These are phyloP conservation scores for Salix udensis DNA, from an alignment of 345 rosid species.

Conservation along the genomic window DNA sequence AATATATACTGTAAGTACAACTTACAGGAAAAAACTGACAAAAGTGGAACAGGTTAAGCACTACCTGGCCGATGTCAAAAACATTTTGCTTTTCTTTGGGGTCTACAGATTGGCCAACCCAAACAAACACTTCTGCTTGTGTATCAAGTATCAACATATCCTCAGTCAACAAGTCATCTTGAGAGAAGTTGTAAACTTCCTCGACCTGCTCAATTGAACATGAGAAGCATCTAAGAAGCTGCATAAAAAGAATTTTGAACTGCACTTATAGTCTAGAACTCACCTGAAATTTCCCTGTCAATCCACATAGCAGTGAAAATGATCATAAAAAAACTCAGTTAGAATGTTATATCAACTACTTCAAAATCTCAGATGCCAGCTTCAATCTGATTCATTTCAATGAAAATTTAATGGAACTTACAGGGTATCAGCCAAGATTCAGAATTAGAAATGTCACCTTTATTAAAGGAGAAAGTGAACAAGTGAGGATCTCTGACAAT, in stretches of 20 bases:
- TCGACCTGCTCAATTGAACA: constrained; percentile 56
- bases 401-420: constrained; percentile 1
- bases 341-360: constrained; percentile 28
- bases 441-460: constrained; percentile 44
- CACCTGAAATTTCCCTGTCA: constrained; percentile 91
- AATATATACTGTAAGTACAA: constrained; percentile 19
- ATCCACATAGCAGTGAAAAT: constrained; percentile 22
- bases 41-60: constrained; percentile 12
- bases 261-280: constrained; percentile 29
- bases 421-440: constrained; percentile 1
- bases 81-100: constrained; percentile 82
- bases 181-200: constrained; percentile 87
- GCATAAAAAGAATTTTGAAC: constrained; percentile 10
- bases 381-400: not conserved
- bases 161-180: constrained; percentile 94
- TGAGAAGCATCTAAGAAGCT: constrained; percentile 16
- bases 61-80: constrained; percentile 91
- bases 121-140: constrained; percentile 90
- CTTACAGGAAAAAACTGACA: not conserved
- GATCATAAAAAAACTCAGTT: constrained; percentile 33
- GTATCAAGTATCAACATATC: constrained; percentile 90
- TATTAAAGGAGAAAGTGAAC: constrained; percentile 61
- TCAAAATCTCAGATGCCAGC: constrained; percentile 2
- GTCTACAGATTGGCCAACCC: constrained; percentile 92
- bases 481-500: constrained; percentile 80